Percentiles rank a stretch among this genome's conserved stretches.
Conservation (phyloP, 2,329 filamentous ascomycete genomes). For the Beauveria varroae region DNA sequence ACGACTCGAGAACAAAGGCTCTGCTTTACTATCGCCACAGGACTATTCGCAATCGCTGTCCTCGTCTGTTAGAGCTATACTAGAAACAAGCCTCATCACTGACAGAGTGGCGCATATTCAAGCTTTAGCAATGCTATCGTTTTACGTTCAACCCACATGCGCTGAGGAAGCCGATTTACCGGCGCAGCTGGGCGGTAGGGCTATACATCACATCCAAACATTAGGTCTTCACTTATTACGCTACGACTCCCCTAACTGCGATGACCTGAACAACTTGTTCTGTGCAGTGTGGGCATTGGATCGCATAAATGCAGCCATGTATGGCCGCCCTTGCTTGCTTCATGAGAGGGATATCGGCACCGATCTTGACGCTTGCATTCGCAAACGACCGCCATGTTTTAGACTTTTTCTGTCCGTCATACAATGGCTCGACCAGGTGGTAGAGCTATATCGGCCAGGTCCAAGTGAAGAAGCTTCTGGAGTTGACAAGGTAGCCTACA, state of each 20-base stretch:
- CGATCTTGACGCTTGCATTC: conserved; percentile 43
- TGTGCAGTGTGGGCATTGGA: conserved; percentile 56
- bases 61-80: conserved; percentile 38
- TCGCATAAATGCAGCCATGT: conserved; percentile 50
- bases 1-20: conserved; percentile 32
- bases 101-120: conserved; percentile 50
- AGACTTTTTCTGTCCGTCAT: conserved; percentile 48
- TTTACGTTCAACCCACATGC: conserved; percentile 51
- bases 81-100: conserved; percentile 46
- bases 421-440: conserved; percentile 49
- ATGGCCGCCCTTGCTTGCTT: conserved; percentile 51
- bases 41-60: conserved; percentile 43
- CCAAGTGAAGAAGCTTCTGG: conserved; percentile 33
- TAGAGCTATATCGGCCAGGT: conserved; percentile 51
- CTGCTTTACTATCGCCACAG: conserved; percentile 32
- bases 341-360: conserved; percentile 54
- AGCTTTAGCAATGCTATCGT: conserved; percentile 44
- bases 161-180: conserved; percentile 48
- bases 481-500: conserved; percentile 36
- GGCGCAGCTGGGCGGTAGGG: conserved; percentile 43
- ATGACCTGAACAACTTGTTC: conserved; percentile 42
- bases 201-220: conserved; percentile 50
- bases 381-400: conserved; percentile 45
- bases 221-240: conserved; percentile 45
- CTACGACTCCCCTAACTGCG: conserved; percentile 30